Percentiles rank a stretch among this genome's conserved stretches.
phyloP scores from a whole-genome alignment of 345 rosid species.

The Linum lewisii region DNA sequence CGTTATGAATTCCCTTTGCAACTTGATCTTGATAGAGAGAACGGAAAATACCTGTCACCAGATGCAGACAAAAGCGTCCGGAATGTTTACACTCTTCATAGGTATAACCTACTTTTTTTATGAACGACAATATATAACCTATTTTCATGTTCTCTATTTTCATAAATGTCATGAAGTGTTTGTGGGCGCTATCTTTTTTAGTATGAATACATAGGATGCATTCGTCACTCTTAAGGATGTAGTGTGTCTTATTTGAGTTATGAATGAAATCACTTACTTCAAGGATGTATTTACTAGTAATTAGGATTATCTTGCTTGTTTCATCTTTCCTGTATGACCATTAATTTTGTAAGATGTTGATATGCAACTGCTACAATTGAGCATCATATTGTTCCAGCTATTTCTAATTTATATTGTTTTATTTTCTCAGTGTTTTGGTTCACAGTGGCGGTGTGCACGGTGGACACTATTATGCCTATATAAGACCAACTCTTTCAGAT shows the following conservation, averaged over 20 bases:
- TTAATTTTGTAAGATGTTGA: background rate
- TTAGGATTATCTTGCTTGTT: background rate
- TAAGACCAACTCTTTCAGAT: conserved; percentile 88
- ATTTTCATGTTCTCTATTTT: background rate
- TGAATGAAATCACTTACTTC: background rate
- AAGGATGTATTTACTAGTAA: background rate
- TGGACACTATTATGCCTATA: conserved; percentile 97
- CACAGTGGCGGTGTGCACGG: conserved; percentile 98
- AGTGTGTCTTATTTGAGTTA: background rate
- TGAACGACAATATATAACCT: too few species aligned
- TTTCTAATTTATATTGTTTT: background rate
- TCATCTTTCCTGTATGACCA: background rate
- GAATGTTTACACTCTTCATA: conserved; percentile 86
- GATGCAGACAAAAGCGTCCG: conserved; percentile 89
- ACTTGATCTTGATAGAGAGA: conserved; percentile 88
- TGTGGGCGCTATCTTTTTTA: too few species aligned
- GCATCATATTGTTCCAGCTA: background rate
- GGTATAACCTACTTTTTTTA: conserved; percentile 28
- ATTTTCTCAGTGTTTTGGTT: conserved; percentile 58
- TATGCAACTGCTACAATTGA: too few species aligned
- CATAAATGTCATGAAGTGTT: background rate
- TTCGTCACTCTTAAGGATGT: too few species aligned
- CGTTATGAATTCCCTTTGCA: conserved; percentile 92
- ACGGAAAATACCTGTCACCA: conserved; percentile 80
- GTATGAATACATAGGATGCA: too few species aligned